Base-by-base conservation (phyloP, 228 moss, liverwort and hornwort species). In the Sphagnum magellanicum region DNA sequence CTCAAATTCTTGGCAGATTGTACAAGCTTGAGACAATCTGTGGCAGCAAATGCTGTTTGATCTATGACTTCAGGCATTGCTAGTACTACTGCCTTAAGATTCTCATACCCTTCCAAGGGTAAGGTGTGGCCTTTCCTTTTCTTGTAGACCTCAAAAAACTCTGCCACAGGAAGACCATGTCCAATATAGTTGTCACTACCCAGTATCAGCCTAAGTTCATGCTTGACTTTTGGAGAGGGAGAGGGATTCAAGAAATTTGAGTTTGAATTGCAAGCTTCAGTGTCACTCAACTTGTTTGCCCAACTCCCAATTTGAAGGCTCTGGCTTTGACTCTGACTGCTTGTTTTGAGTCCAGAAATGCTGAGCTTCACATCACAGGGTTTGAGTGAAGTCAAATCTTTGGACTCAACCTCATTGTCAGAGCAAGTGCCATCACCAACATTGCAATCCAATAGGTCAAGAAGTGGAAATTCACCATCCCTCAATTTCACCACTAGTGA, bases 371-470 rank as follows among this genome's bases (percentile, higher is more conserved):
- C 55, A 55, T 55, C 55, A 55, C 17, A 47, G 16, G 9, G 6
- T 16, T 5, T 48, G 6, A 17, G 8, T 49, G 9, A 4, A 12
- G 13, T 4, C 5, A 48, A 50, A 11, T 11, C 49, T 14, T 8
- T n/a, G 65, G 16, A 32, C 13, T 49, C 50, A 6, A 11, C 4
- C 50, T 49, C 49, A 48, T 51, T 8, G 48, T 64, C 8, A 48
- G 5, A 49, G 64, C 49, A 7, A 32, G 51, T 16, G 5, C 8
- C 51, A 50, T 85, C 81, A 72, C 74, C 78, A 67, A 82, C 77
- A 72, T 95, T 84, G 71, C 92, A 95, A 57, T 95, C 92, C 16
- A 83, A 70, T 64, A 92, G 81, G 63, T 95, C 92, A 60, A 92
- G 84, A 53, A 95, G 59, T 59, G 92, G 90, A 69, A 86, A 85